phyloP scores from a whole-genome alignment of 495 filamentous ascomycete species.

The Cudoniella acicularis region DNA sequence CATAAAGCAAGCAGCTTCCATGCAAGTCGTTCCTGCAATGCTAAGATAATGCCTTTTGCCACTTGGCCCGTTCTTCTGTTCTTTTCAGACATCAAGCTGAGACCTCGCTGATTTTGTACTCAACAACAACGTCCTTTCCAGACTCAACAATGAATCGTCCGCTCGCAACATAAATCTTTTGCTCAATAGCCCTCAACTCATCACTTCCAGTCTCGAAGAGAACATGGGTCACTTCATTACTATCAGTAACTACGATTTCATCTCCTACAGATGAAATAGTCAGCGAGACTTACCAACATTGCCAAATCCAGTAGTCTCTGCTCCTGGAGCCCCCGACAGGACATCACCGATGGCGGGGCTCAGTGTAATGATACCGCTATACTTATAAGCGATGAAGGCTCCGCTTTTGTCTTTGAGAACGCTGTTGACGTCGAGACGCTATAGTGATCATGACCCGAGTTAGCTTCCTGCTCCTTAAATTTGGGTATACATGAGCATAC shows the following conservation, averaged over 20 bases:
- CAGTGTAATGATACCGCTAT: constrained; percentile 44
- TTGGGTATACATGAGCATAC: too few species aligned
- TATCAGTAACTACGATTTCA: not conserved
- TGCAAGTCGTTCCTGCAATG: too few species aligned
- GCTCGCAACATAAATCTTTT: constrained; percentile 50
- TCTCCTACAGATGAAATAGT: too few species aligned
- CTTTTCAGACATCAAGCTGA: not conserved
- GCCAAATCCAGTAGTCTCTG: constrained; percentile 51
- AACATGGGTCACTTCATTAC: constrained; percentile 43
- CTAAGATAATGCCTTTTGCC: not conserved
- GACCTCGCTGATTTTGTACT: constrained; percentile 59
- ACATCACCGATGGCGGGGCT: constrained; percentile 37
- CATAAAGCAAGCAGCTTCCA: too few species aligned
- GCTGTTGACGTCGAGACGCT: constrained; percentile 47
- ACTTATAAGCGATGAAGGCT: constrained; percentile 43
- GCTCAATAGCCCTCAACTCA: constrained; percentile 47
- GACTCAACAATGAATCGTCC: constrained; percentile 51
- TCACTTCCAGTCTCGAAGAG: constrained; percentile 51
- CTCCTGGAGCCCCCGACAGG: constrained; percentile 36
- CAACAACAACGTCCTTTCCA: constrained; percentile 50
- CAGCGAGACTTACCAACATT: constrained; percentile 55
- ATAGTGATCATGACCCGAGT: too few species aligned
- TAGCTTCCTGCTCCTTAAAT: too few species aligned
- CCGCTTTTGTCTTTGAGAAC: constrained; percentile 38
- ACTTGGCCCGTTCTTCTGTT: not conserved